phyloP scores from a whole-genome alignment of 331 rosid genomes.

The Rosa hybrid region DNA sequence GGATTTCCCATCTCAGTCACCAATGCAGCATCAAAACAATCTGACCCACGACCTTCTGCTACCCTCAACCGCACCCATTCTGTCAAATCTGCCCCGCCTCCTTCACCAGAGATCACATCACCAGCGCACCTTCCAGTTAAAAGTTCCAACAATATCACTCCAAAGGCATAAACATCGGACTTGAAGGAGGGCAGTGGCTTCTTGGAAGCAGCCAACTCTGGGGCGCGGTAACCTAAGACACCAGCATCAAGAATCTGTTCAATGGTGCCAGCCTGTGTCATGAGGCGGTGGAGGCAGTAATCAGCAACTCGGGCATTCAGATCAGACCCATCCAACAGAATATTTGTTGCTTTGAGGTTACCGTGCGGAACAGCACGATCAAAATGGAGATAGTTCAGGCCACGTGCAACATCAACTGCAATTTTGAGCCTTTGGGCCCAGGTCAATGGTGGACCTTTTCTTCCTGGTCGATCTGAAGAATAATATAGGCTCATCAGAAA shows the following conservation, averaged over 20 bases:
- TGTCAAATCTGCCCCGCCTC: conserved; percentile 81
- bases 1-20: conserved; percentile 61
- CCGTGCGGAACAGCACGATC: conserved; percentile 99
- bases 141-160: conserved; percentile 86
- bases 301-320: conserved; percentile 94
- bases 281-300: conserved; percentile 96
- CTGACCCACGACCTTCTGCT: conserved; percentile 82
- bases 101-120: conserved; percentile 84
- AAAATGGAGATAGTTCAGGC: conserved; percentile 99
- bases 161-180: conserved; percentile 95
- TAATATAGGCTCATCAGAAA: conserved; percentile 21
- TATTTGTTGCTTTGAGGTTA: conserved; percentile 88
- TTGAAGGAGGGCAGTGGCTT: conserved; percentile 95
- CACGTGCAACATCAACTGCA: conserved; percentile 97
- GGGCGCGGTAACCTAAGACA: conserved; percentile 90
- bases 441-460: conserved; percentile 76
- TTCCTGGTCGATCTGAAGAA: conserved; percentile 85
- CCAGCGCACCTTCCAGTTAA: conserved; percentile 97
- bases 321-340: conserved; percentile 82
- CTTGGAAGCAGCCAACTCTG: conserved; percentile 91
- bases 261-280: conserved; percentile 93
- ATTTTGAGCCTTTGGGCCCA: conserved; percentile 95
- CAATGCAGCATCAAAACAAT: conserved; percentile 77
- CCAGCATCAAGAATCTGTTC: conserved; percentile 99
- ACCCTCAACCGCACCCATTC: conserved; percentile 84